phyloP scores from a whole-genome alignment of 768 basidiomycete species.

The Favolaschia claudopus region DNA sequence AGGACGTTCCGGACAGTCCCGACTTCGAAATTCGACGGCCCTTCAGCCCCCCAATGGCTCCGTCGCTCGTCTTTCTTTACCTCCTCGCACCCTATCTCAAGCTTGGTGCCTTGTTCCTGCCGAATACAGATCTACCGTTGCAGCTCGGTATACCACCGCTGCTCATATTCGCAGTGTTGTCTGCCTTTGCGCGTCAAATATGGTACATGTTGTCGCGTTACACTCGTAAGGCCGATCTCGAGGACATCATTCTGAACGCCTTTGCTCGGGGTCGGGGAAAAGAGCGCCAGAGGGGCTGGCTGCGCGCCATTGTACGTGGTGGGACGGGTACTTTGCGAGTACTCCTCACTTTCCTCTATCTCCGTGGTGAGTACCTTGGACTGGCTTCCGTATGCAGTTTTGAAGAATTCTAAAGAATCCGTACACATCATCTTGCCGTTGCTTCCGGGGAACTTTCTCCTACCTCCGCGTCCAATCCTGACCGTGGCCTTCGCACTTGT shows the following conservation, averaged over 20 bases:
- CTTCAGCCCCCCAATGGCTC: conserved; percentile 60
- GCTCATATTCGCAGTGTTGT: conserved; percentile 60
- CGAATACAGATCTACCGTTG: conserved; percentile 56
- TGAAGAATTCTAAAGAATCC: conserved; percentile 59
- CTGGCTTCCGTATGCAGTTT: background rate
- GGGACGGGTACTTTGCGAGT: conserved; percentile 55
- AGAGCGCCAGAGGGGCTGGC: conserved; percentile 50
- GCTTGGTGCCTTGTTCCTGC: conserved; percentile 71
- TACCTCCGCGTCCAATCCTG: conserved; percentile 47
- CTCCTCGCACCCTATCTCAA: conserved; percentile 74
- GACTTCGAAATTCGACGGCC: conserved; percentile 51
- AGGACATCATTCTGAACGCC: conserved; percentile 69
- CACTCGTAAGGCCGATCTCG: conserved; percentile 66
- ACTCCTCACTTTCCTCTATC: conserved; percentile 65
- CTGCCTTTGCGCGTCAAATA: conserved; percentile 69
- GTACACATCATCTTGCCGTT: conserved; percentile 59
- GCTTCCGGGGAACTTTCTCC: conserved; percentile 43
- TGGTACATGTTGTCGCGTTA: conserved; percentile 84
- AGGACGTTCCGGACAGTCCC: conserved; percentile 55
- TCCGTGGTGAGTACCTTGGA: conserved; percentile 61
- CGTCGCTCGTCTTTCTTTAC: conserved; percentile 69
- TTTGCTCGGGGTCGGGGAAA: conserved; percentile 65
- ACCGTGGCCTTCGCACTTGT: conserved; percentile 51
- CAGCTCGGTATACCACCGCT: conserved; percentile 58
- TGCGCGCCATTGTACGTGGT: conserved; percentile 54